Percentiles rank a stretch among this genome's conserved stretches.
phyloP scores from a whole-genome alignment of 371 early-diverging fungal species.

The Actinomucor elegans region DNA sequence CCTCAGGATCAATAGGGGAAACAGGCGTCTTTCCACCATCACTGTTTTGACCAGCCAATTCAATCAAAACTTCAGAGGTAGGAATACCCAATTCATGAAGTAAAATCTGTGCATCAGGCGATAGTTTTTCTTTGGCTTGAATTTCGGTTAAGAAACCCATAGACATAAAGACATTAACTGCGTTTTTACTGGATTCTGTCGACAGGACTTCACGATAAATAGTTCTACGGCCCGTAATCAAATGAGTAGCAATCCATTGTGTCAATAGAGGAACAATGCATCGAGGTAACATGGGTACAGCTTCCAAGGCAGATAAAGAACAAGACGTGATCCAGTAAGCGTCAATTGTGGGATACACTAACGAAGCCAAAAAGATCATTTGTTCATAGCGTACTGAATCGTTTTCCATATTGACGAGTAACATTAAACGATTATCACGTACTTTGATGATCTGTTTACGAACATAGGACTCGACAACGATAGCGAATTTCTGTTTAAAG shows the following conservation, averaged over 20 bases:
- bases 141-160: slow-evolving; percentile 46
- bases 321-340: slow-evolving; percentile 55
- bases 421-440: slow-evolving; percentile 12
- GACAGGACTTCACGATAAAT: slow-evolving; percentile 52
- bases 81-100: slow-evolving; percentile 50
- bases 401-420: slow-evolving; percentile 37
- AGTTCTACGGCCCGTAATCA: slow-evolving; percentile 47
- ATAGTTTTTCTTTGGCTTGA: slow-evolving; percentile 41
- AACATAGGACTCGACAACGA: slow-evolving; percentile 22
- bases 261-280: slow-evolving; percentile 43
- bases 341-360: slow-evolving; percentile 51
- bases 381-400: slow-evolving; percentile 42
- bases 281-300: slow-evolving; percentile 47
- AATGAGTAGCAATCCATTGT: slow-evolving; percentile 55
- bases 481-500: slow-evolving; percentile 26
- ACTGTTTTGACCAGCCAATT: slow-evolving; percentile 45
- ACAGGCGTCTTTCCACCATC: slow-evolving; percentile 41
- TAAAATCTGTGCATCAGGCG: slow-evolving; percentile 49
- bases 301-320: slow-evolving; percentile 49
- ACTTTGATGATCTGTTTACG: slow-evolving; percentile 26
- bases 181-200: slow-evolving; percentile 44
- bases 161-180: slow-evolving; percentile 45
- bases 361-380: slow-evolving; percentile 41
- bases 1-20: slow-evolving; percentile 44
- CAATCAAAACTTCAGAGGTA: slow-evolving; percentile 43